Evolutionary conservation across 2,329 filamentous ascomycete genomes (phyloP).

Genomic region (Ophiostoma quercus): DNA sequence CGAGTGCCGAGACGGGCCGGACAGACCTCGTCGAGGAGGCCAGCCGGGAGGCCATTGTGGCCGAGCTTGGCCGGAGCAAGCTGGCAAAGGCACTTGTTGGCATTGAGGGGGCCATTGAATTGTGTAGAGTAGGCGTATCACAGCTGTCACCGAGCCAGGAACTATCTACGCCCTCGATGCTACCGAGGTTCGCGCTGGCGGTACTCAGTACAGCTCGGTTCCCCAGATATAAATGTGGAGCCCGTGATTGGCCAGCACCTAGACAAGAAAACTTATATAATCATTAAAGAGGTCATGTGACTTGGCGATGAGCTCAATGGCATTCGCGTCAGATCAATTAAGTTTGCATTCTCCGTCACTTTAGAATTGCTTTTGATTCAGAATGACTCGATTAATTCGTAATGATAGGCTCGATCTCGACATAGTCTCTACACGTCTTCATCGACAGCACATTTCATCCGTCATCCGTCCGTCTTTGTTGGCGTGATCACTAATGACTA

Average conservation of each 20-base stretch:
- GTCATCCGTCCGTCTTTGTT: not conserved
- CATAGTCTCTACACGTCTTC: not conserved
- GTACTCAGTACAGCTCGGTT: not conserved
- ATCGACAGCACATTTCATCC: not conserved
- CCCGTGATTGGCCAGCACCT: not conserved
- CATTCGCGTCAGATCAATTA: not conserved
- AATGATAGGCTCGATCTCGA: not conserved
- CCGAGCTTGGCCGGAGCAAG: not conserved
- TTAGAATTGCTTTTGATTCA: not conserved
- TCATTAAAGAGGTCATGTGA: not conserved
- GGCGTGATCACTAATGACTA: not conserved
- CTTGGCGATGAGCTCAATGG: not conserved
- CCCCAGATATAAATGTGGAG: conserved; percentile 4
- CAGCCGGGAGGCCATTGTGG: not conserved
- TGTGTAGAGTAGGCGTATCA: no score
- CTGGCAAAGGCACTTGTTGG: not conserved
- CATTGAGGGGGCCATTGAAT: not conserved
- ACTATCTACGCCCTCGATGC: not conserved
- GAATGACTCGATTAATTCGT: not conserved
- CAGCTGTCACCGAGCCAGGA: no score
- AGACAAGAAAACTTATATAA: not conserved
- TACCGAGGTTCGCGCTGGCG: not conserved
- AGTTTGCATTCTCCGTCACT: not conserved
- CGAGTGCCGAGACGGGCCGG: not conserved
- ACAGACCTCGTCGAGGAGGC: not conserved